A percentile compares a stretch with the other conserved stretches of the same genome.
Conservation (phyloP, 208 protist genomes). For the Acanthamoeba healyi region DNA sequence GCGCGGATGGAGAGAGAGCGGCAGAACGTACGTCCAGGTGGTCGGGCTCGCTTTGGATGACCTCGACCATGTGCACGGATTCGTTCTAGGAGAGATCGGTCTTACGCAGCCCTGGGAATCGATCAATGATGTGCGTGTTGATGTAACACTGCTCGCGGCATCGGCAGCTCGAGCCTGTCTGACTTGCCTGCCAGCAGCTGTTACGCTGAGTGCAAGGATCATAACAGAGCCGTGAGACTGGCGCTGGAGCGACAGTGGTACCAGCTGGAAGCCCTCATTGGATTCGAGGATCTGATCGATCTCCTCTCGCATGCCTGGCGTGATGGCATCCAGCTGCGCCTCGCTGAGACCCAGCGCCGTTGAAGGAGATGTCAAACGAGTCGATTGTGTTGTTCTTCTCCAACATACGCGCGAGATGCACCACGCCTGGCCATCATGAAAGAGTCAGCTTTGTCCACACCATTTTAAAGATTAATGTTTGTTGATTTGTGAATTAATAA, state of each 20-base stretch:
- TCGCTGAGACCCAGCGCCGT: conserved; percentile 20
- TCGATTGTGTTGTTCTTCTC: conserved; percentile 74
- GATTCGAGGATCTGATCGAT: conserved; percentile 52
- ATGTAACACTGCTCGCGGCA: conserved; percentile 57
- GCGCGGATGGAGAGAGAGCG: too few relatives aligned
- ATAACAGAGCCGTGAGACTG: too few relatives aligned
- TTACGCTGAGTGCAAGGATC: not conserved
- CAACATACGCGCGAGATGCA: conserved; percentile 30
- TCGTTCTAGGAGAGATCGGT: conserved; percentile 55
- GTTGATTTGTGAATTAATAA: too few relatives aligned
- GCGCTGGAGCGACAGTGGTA: too few relatives aligned
- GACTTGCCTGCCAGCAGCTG: conserved; percentile 66
- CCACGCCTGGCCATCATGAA: too few relatives aligned
- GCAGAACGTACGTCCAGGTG: not conserved
- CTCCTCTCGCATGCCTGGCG: conserved; percentile 48
- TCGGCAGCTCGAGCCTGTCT: not conserved
- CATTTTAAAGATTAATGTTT: too few relatives aligned
- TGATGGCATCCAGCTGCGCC: conserved; percentile 50
- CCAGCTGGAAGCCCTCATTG: conserved; percentile 45
- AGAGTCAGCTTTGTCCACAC: too few relatives aligned
- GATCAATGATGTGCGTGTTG: conserved; percentile 69
- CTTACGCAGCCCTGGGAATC: conserved; percentile 32
- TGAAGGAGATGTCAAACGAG: conserved; percentile 54
- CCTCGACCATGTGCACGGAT: conserved; percentile 9
- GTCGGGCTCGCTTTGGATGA: not conserved